Conservation (phyloP, 1,139 yeast species). For the Geotrichum australiense region DNA sequence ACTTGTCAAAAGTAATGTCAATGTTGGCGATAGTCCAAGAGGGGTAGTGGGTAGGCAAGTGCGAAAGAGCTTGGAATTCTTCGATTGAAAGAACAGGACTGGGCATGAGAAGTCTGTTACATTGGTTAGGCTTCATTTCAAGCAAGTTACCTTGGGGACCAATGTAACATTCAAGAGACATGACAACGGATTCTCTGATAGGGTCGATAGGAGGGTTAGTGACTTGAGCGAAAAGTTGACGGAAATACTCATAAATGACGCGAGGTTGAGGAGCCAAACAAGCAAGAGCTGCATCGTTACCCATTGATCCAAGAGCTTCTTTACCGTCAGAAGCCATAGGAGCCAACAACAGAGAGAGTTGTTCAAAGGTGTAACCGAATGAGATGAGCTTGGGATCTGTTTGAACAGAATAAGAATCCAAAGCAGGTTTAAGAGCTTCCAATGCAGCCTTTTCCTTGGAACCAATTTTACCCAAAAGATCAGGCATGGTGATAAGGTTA, state of each 20-base stretch:
- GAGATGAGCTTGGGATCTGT: slow-evolving; percentile 79
- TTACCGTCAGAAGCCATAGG: slow-evolving; percentile 93
- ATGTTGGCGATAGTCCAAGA: slow-evolving; percentile 76
- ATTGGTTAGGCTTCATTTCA: slow-evolving; percentile 87
- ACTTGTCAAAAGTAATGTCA: slow-evolving; percentile 83
- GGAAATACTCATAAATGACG: slow-evolving; percentile 84
- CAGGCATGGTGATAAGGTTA: slow-evolving; percentile 76
- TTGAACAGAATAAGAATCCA: slow-evolving; percentile 45
- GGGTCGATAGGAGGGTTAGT: slow-evolving; percentile 99
- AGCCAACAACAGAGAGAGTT: slow-evolving; percentile 69
- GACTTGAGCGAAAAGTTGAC: slow-evolving; percentile 95
- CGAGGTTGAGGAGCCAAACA: slow-evolving; percentile 92
- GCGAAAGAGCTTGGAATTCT: slow-evolving; percentile 67
- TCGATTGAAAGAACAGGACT: slow-evolving; percentile 74
- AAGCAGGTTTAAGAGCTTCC: slow-evolving; percentile 28
- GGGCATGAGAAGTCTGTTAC: slow-evolving; percentile 74
- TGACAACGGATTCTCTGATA: slow-evolving; percentile 90
- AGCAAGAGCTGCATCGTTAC: slow-evolving; percentile 96
- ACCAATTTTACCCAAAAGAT: slow-evolving; percentile 54
- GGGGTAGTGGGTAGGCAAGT: slow-evolving; percentile 70
- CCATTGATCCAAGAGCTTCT: slow-evolving; percentile 97
- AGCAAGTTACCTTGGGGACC: slow-evolving; percentile 96
- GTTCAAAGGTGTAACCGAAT: slow-evolving; percentile 90
- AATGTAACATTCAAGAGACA: slow-evolving; percentile 93
- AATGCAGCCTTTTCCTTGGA: slow-evolving; percentile 41